A percentile compares a stretch with the other conserved stretches of the same genome.
phyloP scores from a whole-genome alignment of 257 asterid species.

The Paulownia fortunei region DNA sequence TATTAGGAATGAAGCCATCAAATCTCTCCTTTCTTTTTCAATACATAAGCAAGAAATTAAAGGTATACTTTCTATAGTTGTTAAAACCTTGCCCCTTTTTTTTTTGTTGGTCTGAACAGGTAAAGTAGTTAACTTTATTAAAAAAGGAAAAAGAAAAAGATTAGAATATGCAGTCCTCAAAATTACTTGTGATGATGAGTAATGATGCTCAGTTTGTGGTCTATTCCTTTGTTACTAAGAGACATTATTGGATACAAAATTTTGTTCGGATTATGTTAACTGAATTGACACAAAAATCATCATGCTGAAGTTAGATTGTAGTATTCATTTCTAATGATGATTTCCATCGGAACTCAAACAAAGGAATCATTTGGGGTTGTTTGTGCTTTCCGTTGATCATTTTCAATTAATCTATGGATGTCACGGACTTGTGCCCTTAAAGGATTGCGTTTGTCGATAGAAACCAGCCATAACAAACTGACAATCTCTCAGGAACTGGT shows the following conservation, averaged over 20 bases:
- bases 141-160: background rate
- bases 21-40: background rate
- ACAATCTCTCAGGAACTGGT: slow-evolving; percentile 55
- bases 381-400: too few relatives aligned
- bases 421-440: too few relatives aligned
- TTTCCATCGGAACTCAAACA: background rate
- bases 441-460: background rate
- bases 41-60: background rate
- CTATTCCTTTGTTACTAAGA: slow-evolving; percentile 32
- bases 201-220: slow-evolving; percentile 20
- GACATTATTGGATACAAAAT: background rate
- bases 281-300: background rate
- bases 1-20: background rate
- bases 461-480: background rate
- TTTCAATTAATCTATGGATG: too few relatives aligned
- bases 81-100: background rate
- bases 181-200: slow-evolving; percentile 3
- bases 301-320: background rate
- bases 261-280: background rate
- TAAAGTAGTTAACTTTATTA: background rate
- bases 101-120: too few relatives aligned
- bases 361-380: background rate
- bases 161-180: background rate
- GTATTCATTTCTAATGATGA: background rate
- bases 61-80: background rate